Percentiles rank a stretch among this genome's conserved stretches.
These are phyloP conservation scores for Pestalotiopsis sp. DNA, from an alignment of 2,329 filamentous ascomycete genomes.

Conservation along the genomic window DNA sequence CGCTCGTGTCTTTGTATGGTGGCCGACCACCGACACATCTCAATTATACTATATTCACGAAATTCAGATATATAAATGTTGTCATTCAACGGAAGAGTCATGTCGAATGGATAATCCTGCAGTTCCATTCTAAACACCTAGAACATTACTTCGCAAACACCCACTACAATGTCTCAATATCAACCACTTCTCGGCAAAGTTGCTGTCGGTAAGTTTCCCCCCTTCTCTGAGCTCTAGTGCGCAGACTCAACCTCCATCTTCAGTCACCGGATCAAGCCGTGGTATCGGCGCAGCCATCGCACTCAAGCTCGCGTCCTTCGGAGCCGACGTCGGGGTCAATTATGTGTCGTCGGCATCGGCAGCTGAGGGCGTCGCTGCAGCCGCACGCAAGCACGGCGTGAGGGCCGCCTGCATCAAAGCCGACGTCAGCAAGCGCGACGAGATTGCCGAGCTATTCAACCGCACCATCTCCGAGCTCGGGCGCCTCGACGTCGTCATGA, in stretches of 20 bases:
- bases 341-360: conserved; percentile 24
- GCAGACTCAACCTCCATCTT: not conserved
- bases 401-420: conserved; percentile 27
- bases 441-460: conserved; percentile 17
- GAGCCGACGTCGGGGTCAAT: conserved; percentile 37
- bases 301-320: conserved; percentile 39
- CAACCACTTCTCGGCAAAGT: not conserved
- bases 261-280: conserved; percentile 36
- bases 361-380: not conserved
- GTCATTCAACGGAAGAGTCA: not conserved
- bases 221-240: not conserved
- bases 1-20: not conserved
- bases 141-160: not conserved
- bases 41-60: not conserved
- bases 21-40: not conserved
- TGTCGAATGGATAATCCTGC: not conserved
- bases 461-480: not conserved
- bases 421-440: conserved; percentile 32
- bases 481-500: not conserved
- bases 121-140: not conserved
- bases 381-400: conserved; percentile 13
- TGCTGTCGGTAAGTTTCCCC: not conserved
- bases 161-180: not conserved
- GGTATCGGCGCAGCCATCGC: conserved; percentile 67
- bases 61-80: not conserved